Evolutionary conservation across 176 grass and related monocot species (phyloP).

Genomic region (Phyllostachys edulis): DNA sequence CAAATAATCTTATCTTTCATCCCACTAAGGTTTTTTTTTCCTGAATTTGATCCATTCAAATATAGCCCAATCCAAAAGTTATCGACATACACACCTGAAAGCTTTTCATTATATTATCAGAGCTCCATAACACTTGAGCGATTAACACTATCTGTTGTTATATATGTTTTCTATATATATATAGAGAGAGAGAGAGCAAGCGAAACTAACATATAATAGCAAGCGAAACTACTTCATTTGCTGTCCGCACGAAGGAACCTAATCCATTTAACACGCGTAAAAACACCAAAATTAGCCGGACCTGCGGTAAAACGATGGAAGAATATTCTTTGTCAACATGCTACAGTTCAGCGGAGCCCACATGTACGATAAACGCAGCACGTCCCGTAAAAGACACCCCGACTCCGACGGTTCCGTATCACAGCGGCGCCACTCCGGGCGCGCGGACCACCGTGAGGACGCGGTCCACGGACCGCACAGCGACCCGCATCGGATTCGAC

Average conservation of each 20-base stretch:
- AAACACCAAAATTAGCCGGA: background rate
- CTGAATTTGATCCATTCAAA: background rate
- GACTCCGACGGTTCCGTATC: slow-evolving; percentile 11
- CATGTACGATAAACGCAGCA: background rate
- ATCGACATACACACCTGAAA: no score
- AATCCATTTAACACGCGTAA: background rate
- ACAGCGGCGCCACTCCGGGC: background rate
- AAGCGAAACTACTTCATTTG: background rate
- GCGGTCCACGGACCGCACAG: background rate
- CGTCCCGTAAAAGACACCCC: slow-evolving; percentile 13
- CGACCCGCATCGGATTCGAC: background rate
- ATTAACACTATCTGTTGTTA: no score
- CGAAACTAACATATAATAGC: no score
- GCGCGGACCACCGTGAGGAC: background rate
- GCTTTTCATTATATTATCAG: no score
- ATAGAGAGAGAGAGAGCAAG: no score
- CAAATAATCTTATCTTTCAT: background rate
- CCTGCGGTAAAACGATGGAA: background rate
- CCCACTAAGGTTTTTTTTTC: background rate
- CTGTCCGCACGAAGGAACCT: no score
- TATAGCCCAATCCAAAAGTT: background rate
- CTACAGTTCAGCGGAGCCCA: background rate
- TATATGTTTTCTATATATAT: no score
- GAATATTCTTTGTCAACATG: slow-evolving; percentile 12
- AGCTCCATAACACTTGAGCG: no score